Evolutionary conservation across 1,139 yeast genomes (phyloP).

Genomic region (Yamadazyma epiphylla): DNA sequence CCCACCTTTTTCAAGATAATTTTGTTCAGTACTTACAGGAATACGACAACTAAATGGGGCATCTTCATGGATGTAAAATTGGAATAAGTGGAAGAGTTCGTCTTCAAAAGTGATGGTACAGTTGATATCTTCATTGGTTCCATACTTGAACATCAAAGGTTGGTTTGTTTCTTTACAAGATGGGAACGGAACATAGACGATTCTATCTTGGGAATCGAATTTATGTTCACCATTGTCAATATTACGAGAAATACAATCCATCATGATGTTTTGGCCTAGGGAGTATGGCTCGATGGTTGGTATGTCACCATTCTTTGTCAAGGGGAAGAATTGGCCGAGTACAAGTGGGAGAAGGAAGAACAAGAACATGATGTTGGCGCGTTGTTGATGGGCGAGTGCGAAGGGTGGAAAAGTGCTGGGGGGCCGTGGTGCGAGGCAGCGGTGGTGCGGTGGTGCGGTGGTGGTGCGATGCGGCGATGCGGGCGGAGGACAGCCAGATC

Average conservation of each 20-base stretch:
- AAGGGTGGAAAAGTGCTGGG: no score
- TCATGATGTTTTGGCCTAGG: conserved; percentile 42
- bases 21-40: conserved; percentile 44
- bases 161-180: conserved; percentile 60
- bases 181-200: conserved; percentile 58
- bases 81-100: conserved; percentile 67
- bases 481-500: background rate
- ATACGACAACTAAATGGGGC: conserved; percentile 70
- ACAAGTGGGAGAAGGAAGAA: conserved; percentile 7
- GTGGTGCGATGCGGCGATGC: no score
- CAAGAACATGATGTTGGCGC: conserved; percentile 2
- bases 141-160: conserved; percentile 53
- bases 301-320: conserved; percentile 22
- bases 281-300: conserved; percentile 37
- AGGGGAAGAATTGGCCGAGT: conserved; percentile 13
- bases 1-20: conserved; percentile 44
- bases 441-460: no score
- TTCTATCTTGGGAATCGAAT: conserved; percentile 56
- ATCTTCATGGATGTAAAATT: conserved; percentile 72
- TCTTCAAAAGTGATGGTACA: conserved; percentile 68
- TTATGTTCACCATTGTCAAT: conserved; percentile 76
- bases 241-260: conserved; percentile 64
- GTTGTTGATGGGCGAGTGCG: background rate
- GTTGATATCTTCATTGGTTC: conserved; percentile 48
- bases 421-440: no score